These are phyloP conservation scores for Quercus tomentella DNA, from an alignment of 331 rosid species.

Conservation along the genomic window DNA sequence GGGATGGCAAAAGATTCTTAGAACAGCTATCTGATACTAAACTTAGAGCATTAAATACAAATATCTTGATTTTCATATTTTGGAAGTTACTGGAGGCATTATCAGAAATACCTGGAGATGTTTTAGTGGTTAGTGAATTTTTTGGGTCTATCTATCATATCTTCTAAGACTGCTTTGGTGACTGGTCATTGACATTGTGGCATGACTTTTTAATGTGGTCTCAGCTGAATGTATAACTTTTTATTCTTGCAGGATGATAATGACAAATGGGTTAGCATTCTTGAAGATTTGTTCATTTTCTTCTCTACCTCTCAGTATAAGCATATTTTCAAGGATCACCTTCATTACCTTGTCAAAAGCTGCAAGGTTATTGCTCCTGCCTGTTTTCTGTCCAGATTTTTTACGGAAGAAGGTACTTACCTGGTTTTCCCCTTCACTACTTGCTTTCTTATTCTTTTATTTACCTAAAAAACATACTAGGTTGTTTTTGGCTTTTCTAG, in stretches of 20 bases:
- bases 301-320: conserved; percentile 63
- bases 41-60: conserved; percentile 43
- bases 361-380: conserved; percentile 55
- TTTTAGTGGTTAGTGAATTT: conserved; percentile 46
- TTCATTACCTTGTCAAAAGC: conserved; percentile 52
- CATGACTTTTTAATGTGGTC: conserved; percentile 7
- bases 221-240: conserved; percentile 12
- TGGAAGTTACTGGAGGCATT: conserved; percentile 67
- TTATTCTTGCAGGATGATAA: conserved; percentile 57
- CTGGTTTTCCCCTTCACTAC: conserved; percentile 4
- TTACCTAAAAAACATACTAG: neutral
- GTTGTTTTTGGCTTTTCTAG: neutral
- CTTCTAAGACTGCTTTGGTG: conserved; percentile 1
- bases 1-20: conserved; percentile 69
- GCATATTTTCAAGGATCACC: conserved; percentile 64
- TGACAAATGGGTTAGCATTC: conserved; percentile 52
- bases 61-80: conserved; percentile 59
- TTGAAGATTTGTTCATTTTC: conserved; percentile 62
- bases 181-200: neutral
- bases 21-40: conserved; percentile 40
- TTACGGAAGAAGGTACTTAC: conserved; percentile 74
- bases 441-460: conserved; percentile 13
- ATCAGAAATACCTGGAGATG: conserved; percentile 43
- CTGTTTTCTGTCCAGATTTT: conserved; percentile 55
- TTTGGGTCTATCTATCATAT: conserved; percentile 7